Conservation (phyloP, 2,329 filamentous ascomycete genomes). For the Fusarium clavum region DNA sequence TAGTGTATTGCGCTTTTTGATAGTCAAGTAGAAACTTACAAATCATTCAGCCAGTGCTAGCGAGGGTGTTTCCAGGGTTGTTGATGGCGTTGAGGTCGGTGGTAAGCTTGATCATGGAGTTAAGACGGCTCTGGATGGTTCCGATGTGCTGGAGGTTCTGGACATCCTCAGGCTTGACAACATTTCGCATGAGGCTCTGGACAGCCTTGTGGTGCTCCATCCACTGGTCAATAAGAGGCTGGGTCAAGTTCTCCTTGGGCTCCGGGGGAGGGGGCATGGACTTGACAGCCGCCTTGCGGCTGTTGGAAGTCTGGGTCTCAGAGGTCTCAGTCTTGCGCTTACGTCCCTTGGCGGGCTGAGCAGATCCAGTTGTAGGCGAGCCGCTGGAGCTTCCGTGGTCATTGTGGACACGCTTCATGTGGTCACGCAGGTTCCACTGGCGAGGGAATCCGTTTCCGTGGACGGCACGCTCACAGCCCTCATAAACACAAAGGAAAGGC, state of each 20-base stretch:
- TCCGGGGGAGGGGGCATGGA: conserved; percentile 50
- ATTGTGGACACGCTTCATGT: conserved; percentile 95
- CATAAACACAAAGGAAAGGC: conserved; percentile 88
- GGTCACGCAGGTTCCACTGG: conserved; percentile 95
- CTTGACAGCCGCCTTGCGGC: conserved; percentile 64
- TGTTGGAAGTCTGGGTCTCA: conserved; percentile 53
- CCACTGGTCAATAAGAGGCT: conserved; percentile 65
- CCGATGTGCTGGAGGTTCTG: conserved; percentile 66
- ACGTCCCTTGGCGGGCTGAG: conserved; percentile 60
- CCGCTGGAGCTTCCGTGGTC: conserved; percentile 61
- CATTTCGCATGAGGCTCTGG: conserved; percentile 66
- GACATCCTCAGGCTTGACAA: conserved; percentile 62
- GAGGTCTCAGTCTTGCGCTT: conserved; percentile 68
- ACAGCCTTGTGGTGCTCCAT: conserved; percentile 72
- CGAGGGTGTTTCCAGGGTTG: conserved; percentile 44
- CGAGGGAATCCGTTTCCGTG: conserved; percentile 91
- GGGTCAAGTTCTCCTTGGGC: conserved; percentile 49
- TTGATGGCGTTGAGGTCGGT: conserved; percentile 44
- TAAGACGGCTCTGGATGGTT: conserved; percentile 62
- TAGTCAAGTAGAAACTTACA: conserved; percentile 29
- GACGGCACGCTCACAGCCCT: conserved; percentile 85
- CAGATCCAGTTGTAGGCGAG: conserved; percentile 54
- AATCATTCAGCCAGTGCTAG: conserved; percentile 49
- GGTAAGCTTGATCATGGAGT: conserved; percentile 64
- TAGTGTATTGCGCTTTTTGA: conserved; percentile 6